Evolutionary conservation across 2,329 filamentous ascomycete species (phyloP).

Genomic region (Paraphaeosphaeria sporulosa): DNA sequence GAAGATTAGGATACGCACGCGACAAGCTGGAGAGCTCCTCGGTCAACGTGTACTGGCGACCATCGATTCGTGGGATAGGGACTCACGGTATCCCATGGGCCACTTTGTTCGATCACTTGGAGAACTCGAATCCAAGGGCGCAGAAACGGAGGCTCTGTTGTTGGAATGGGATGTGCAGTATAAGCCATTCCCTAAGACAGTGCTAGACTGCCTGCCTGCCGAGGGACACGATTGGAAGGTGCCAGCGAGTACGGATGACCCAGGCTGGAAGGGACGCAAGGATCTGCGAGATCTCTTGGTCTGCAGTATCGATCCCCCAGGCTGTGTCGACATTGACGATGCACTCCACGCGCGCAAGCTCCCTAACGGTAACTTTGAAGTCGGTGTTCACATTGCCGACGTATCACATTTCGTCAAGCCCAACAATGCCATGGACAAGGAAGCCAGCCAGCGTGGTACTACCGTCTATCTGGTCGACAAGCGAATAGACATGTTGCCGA

Average conservation of each 20-base stretch:
- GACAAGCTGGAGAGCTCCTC: slow-evolving; percentile 86
- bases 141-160: slow-evolving; percentile 92
- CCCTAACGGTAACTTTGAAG: slow-evolving; percentile 92
- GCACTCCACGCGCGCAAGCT: slow-evolving; percentile 86
- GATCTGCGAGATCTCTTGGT: slow-evolving; percentile 88
- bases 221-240: slow-evolving; percentile 97
- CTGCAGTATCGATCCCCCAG: slow-evolving; percentile 95
- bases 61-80: slow-evolving; percentile 93
- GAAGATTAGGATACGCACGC: slow-evolving; percentile 91
- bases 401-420: slow-evolving; percentile 99
- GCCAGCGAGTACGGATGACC: slow-evolving; percentile 77
- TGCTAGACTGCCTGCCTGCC: slow-evolving; percentile 87
- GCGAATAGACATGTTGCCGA: slow-evolving; percentile 98
- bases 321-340: slow-evolving; percentile 98
- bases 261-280: slow-evolving; percentile 84
- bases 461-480: slow-evolving; percentile 99
- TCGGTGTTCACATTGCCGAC: slow-evolving; percentile 97
- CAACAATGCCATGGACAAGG: slow-evolving; percentile 94
- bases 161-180: slow-evolving; percentile 98
- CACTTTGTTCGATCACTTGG: slow-evolving; percentile 94
- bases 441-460: slow-evolving; percentile 92
- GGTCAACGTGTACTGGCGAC: slow-evolving; percentile 92
- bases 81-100: slow-evolving; percentile 89
- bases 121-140: slow-evolving; percentile 94
- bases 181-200: slow-evolving; percentile 92